Evolutionary conservation across 257 asterid species (phyloP), one percentile per base, ranked within the genome.

Genomic region (Solanum piurae): DNA sequence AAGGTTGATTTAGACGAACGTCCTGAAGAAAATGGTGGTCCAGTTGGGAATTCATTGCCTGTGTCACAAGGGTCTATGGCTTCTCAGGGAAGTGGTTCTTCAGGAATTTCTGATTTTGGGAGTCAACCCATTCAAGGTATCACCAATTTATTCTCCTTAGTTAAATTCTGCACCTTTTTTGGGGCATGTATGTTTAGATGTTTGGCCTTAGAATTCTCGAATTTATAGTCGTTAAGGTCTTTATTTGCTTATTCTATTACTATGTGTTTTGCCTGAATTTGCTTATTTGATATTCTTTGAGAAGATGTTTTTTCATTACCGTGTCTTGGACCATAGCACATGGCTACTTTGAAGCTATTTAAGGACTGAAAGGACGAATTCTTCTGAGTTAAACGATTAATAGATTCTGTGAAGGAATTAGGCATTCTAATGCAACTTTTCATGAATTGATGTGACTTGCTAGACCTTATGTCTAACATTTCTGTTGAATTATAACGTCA

Each of bases 41-140:
- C 77, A 66, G 83, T 21, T 85, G 91, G 90, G 38, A 89, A 89
- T 75, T 93, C 89, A 16, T 71, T 86, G 89, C 90, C 88, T 0
- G 91, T 90, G 5, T 86, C 92, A 3, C 92, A 93, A 58, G 91
- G 92, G 40, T 90, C 97, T 0, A 79, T 86, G 84, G 96, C 93
- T 88, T 91, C 96, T 9, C 92, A 71, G 33, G 89, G 92, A 76
- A 92, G 92, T 87, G 94, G 89, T 71, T 95, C 96, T 69, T 92
- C 98, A 62, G 97, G 92, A 27, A 83, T 90, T 82, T 90, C 93
- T 83, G 96, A 92, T 89, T 87, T 89, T 12, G 94, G 87, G 44
- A 89, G 87, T 87, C 93, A 89, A 66, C 92, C 88, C 5, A 73
- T 58, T 49, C 92, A 91, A 89, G 98, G 98, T 95, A 93, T 86